A percentile compares a stretch with the other conserved stretches of the same genome.
phyloP scores from a whole-genome alignment of 495 filamentous ascomycete genomes.

The Cercophora newfieldiana region DNA sequence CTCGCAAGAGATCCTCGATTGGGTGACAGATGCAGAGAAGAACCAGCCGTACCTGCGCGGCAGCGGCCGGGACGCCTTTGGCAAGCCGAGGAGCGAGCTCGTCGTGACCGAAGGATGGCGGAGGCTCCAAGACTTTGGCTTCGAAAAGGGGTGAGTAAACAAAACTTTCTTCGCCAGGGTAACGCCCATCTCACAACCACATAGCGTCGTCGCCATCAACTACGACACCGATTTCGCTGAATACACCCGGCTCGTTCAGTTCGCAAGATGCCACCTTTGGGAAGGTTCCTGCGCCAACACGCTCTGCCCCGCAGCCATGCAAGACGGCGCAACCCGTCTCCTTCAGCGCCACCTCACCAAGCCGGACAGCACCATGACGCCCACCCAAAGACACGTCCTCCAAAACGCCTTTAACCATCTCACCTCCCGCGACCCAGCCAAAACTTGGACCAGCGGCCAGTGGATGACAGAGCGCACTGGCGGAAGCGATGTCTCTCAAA shows the following conservation, averaged over 20 bases:
- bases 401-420: conserved; percentile 47
- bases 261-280: conserved; percentile 63
- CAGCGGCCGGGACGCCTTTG: conserved; percentile 51
- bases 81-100: conserved; percentile 47
- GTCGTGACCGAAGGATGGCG: conserved; percentile 60
- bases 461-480: conserved; percentile 86
- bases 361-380: conserved; percentile 19
- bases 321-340: conserved; percentile 67
- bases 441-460: conserved; percentile 75
- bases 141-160: conserved; percentile 44
- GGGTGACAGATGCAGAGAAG: conserved; percentile 58
- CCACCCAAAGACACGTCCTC: conserved; percentile 42
- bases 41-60: conserved; percentile 57
- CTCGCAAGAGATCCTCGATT: conserved; percentile 45
- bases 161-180: neutral
- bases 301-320: conserved; percentile 70
- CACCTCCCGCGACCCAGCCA: conserved; percentile 55
- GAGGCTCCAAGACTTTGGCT: conserved; percentile 53
- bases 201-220: conserved; percentile 51
- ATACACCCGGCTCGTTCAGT: conserved; percentile 56
- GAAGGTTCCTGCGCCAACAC: conserved; percentile 60
- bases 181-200: neutral
- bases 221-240: conserved; percentile 50
- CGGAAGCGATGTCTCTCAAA: conserved; percentile 70
- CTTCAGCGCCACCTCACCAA: conserved; percentile 52